Conservation (phyloP, 2,329 filamentous ascomycete genomes). For the Seiridium unicorne region DNA sequence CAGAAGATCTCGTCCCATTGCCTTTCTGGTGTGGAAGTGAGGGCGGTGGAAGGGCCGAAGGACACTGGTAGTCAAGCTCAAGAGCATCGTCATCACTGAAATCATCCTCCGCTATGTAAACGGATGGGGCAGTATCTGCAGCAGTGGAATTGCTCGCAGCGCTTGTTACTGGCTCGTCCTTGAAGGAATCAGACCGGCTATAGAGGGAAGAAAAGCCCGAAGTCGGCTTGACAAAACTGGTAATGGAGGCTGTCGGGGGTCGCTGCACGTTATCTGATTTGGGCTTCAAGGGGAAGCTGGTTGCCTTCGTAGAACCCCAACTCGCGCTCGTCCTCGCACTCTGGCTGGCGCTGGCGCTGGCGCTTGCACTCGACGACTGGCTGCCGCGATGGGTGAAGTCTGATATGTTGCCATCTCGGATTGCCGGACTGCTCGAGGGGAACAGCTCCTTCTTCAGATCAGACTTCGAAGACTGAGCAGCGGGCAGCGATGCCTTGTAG, state of each 20-base stretch:
- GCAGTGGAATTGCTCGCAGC: conserved; percentile 27
- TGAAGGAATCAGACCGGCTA: conserved; percentile 47
- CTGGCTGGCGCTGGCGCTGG: conserved; percentile 11
- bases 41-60: conserved; percentile 44
- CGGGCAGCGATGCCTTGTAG: conserved; percentile 35
- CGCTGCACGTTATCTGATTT: conserved; percentile 30
- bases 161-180: conserved; percentile 35
- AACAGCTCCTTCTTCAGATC: conserved; percentile 51
- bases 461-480: conserved; percentile 20
- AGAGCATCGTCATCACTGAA: conserved; percentile 83
- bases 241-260: conserved; percentile 13
- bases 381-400: conserved; percentile 43
- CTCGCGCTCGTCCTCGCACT: conserved; percentile 28
- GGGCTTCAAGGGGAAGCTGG: conserved; percentile 27
- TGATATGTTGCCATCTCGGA: conserved; percentile 45
- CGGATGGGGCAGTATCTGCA: conserved; percentile 27
- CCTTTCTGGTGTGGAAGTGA: conserved; percentile 21
- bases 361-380: conserved; percentile 29
- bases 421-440: conserved; percentile 53
- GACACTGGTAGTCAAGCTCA: conserved; percentile 66
- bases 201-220: conserved; percentile 41
- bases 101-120: conserved; percentile 75
- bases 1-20: not conserved
- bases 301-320: conserved; percentile 39
- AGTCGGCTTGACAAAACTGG: conserved; percentile 14